Base-by-base conservation (phyloP, 2,329 filamentous ascomycete species). In the Diaporthe citri region DNA sequence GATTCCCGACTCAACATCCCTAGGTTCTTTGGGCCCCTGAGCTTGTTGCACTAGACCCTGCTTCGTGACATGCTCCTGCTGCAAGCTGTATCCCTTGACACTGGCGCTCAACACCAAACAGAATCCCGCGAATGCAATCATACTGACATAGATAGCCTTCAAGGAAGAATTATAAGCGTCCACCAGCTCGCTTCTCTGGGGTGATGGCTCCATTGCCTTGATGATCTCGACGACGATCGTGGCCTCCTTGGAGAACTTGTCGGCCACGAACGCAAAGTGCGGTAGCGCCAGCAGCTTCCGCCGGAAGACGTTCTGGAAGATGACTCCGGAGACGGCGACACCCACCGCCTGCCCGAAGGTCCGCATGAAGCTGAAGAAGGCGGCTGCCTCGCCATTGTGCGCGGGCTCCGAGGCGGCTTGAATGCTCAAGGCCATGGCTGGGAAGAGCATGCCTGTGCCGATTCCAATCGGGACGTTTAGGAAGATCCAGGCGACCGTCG, bases 241-340 rank as follows among this genome's bases (percentile, higher is more conserved):
- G 0, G 91, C 89, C 80, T 93, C 90, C 71, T 86, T 85, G 15
- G 88, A 88, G 79, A 90, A 90, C 64, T 85, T 84, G 62, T 80
- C 76, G n/a, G 81, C 85, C 73, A 79, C 71, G 22, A 67, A 64
- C 2, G 87, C 88, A 69, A 91, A 86, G 31, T 83, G 81, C 0
- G 88, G 84, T 60, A 87, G 87, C 2, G 81, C 77, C 15, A 56
- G 34, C 59, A 93, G 81, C 76, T 89, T 87, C 59, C 82, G 82
- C 72, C 84, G 84, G 83, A 93, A 89, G 74, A 87, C 86, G 77
- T 94, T 94, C 82, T 94, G 92, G 83, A 94, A 94, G 71, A 93
- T 88, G 43, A 92, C 91, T 4, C 93, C 92, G 2, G 91, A 90
- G 70, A 93, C 86, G 2, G 92, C 91, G 3, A 94, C 90, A 34